Conservation (phyloP, 2,329 filamentous ascomycete species). For the Aspergillus awamori region DNA sequence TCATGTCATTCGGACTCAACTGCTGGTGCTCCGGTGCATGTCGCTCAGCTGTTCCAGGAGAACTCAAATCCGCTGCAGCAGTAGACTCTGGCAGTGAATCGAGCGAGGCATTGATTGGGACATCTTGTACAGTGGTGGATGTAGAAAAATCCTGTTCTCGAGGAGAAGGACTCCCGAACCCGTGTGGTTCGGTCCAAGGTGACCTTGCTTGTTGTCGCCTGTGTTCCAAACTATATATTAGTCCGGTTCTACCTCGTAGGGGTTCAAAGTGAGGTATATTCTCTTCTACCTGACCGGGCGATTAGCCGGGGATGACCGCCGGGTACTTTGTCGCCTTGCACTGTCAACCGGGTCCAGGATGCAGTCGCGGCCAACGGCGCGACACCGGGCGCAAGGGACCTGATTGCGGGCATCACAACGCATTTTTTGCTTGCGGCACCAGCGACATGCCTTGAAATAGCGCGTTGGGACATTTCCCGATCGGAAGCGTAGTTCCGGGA, state of each 20-base stretch:
- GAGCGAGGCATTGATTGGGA: conserved; percentile 25
- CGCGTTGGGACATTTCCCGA: conserved; percentile 35
- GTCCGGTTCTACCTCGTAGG: no score
- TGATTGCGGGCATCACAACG: conserved; percentile 40
- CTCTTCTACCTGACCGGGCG: background rate
- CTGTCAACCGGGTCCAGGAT: conserved; percentile 38
- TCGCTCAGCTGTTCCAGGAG: conserved; percentile 30
- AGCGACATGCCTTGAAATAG: conserved; percentile 41
- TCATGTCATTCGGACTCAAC: conserved; percentile 41
- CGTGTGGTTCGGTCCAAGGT: conserved; percentile 11
- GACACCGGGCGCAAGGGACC: conserved; percentile 40
- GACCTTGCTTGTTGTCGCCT: conserved; percentile 2
- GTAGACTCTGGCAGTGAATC: conserved; percentile 27
- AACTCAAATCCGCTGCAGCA: conserved; percentile 20
- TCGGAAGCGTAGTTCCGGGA: conserved; percentile 6
- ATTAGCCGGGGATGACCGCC: conserved; percentile 6
- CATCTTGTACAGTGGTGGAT: conserved; percentile 21
- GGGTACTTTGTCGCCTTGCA: conserved; percentile 26
- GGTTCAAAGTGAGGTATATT: background rate
- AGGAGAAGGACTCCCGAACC: conserved; percentile 28
- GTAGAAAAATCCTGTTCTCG: conserved; percentile 33
- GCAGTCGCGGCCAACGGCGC: conserved; percentile 36
- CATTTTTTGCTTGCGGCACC: conserved; percentile 41
- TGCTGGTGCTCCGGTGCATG: conserved; percentile 37
- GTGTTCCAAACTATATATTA: background rate